Percentiles rank a stretch among this genome's conserved stretches.
Conservation (phyloP, 2,329 filamentous ascomycete species). For the Blastomyces silverae region DNA sequence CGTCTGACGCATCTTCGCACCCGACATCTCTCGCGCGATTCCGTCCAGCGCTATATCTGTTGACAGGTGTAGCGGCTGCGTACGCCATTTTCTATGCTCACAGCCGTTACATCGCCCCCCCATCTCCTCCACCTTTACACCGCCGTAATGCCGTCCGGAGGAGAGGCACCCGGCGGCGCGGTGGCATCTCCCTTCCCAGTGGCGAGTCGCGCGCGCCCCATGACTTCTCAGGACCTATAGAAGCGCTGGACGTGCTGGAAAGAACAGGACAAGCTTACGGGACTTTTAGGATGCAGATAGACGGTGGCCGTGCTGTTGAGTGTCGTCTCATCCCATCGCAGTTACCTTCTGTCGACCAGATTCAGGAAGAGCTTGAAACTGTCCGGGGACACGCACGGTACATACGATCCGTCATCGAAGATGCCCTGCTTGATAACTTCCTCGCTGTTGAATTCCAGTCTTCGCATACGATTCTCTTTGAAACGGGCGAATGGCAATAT, state of each 20-base stretch:
- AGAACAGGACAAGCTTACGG: constrained; percentile 39
- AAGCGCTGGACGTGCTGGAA: constrained; percentile 37
- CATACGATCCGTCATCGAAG: constrained; percentile 42
- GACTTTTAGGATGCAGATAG: constrained; percentile 39
- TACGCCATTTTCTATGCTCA: constrained; percentile 40
- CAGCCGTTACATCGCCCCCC: constrained; percentile 28
- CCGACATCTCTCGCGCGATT: constrained; percentile 35
- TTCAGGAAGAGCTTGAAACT: constrained; percentile 39
- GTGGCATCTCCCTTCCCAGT: constrained; percentile 18
- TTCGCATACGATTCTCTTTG: constrained; percentile 31
- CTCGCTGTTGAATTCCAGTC: constrained; percentile 38
- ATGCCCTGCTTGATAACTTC: constrained; percentile 40
- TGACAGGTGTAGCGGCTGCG: constrained; percentile 38
- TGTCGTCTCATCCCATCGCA: constrained; percentile 40
- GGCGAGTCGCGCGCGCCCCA: constrained; percentile 14
- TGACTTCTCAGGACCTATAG: constrained; percentile 29
- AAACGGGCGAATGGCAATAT: constrained; percentile 33
- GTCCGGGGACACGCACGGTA: constrained; percentile 35
- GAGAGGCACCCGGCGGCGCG: constrained; percentile 20
- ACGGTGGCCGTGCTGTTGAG: constrained; percentile 38
- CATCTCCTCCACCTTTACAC: constrained; percentile 29
- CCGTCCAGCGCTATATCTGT: constrained; percentile 38
- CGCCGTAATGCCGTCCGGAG: constrained; percentile 39
- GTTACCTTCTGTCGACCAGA: constrained; percentile 37
- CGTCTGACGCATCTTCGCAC: constrained; percentile 28